Base-by-base conservation (phyloP, 306 rosid species). In the Cyclanthera cordifolia region DNA sequence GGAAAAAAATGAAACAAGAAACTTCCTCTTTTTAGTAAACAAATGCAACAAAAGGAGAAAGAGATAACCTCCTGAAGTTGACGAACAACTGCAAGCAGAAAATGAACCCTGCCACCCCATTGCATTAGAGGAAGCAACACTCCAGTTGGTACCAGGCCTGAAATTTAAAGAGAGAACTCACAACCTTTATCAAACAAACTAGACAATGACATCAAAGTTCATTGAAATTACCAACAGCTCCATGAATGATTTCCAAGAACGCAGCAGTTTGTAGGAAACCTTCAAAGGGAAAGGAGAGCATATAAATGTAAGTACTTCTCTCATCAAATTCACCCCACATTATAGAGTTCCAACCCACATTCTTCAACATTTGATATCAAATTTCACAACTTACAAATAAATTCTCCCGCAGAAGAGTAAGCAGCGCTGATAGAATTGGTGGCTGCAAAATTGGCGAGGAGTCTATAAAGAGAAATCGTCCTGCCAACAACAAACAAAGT, bases 101-200 rank as follows among this genome's bases (percentile, higher is more conserved):
- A 87, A 50, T 93, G 90, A 17, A 77, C 70, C 84, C 90, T 87
- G 70, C 99, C 99, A 45, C 82, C 87, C 99, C 99, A 93, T 82
- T 93, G 96, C 94, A 93, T 81, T 60, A 90, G 77, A 78, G 98
- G 93, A 79, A 89, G 80, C 82, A 87, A 53, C 54, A 76, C 82
- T 54, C 98, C 95, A 47, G 94, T 93, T 9, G 98, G 98, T 45
- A 93, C 98, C 55, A 93, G 49, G 24, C 98, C 98, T 89, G 55
- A 43, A 76, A 74, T 75, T 59, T 49, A 61, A 25, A 46, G 43
- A 30, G n/a, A 19, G 37, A 37, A 34, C 17, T 17, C 67, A 37
- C 7, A 53, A 21, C 28, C 41, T 34, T 6, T 1, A 57, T 43
- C 47, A 45, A 34, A 45, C 34, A 5, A 77, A 24, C 37, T 32